Percentiles rank a stretch among this genome's conserved stretches.
These are phyloP conservation scores for Besnoitia besnoiti DNA, from an alignment of 169 alveolate species.

Conservation along the genomic window DNA sequence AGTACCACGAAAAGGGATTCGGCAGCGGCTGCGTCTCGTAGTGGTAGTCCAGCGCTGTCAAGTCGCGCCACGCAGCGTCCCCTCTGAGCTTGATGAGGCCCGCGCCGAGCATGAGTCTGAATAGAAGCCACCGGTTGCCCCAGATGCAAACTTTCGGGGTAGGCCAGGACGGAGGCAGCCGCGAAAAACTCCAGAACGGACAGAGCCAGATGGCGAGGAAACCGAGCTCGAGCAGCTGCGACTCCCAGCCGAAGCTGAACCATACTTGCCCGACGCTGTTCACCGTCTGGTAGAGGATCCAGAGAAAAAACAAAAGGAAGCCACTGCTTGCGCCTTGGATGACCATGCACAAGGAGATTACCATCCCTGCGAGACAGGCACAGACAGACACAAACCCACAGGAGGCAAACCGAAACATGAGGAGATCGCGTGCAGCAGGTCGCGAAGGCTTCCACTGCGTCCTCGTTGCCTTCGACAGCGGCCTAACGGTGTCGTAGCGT, in stretches of 20 bases:
- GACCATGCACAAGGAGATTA: conserved; percentile 25
- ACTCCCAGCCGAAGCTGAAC: conserved; percentile 69
- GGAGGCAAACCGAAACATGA: too few species aligned
- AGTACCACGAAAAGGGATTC: conserved; percentile 58
- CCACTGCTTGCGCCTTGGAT: conserved; percentile 50
- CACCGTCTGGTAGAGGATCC: conserved; percentile 60
- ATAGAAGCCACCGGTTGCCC: conserved; percentile 70
- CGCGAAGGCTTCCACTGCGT: too few species aligned
- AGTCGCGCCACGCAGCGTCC: conserved; percentile 58
- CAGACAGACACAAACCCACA: not conserved
- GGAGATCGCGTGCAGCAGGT: too few species aligned
- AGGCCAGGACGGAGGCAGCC: conserved; percentile 67
- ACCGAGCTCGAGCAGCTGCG: conserved; percentile 70
- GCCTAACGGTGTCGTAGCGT: too few species aligned
- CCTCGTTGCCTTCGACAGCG: too few species aligned
- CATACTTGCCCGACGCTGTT: conserved; percentile 65
- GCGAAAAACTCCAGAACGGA: conserved; percentile 51
- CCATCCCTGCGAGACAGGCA: conserved; percentile 52
- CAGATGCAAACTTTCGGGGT: conserved; percentile 52
- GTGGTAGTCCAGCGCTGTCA: conserved; percentile 43
- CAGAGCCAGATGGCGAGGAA: conserved; percentile 59
- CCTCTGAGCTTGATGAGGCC: conserved; percentile 67
- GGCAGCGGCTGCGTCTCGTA: conserved; percentile 71
- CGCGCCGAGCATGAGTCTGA: conserved; percentile 67
- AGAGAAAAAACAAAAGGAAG: conserved; percentile 29